Conservation (phyloP, 83 land plant species). For the Diphasiastrum complanatum region DNA sequence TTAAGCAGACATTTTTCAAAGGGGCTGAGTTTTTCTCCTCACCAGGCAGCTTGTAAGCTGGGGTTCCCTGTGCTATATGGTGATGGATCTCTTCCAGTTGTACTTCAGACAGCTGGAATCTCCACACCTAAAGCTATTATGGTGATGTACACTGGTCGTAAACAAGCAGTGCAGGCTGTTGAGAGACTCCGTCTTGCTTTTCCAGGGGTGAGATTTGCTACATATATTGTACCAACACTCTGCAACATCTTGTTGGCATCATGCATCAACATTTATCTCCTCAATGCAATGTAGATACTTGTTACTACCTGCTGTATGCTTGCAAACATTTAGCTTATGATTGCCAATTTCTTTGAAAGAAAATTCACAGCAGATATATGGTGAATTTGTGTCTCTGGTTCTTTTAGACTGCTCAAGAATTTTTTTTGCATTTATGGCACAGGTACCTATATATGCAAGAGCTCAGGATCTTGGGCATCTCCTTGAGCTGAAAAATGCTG, state of each 20-base stretch:
- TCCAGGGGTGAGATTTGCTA: constrained; percentile 67
- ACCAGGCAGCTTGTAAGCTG: constrained; percentile 66
- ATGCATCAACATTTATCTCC: no score
- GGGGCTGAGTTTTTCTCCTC: background rate
- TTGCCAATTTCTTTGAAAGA: background rate
- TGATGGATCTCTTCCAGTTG: constrained; percentile 88
- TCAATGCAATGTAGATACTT: no score
- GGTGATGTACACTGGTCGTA: constrained; percentile 76
- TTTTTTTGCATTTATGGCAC: background rate
- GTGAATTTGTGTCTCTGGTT: no score
- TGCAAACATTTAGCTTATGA: no score
- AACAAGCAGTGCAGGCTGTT: constrained; percentile 65
- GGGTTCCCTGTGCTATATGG: constrained; percentile 95
- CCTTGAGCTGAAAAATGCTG: constrained; percentile 78
- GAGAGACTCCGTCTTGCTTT: constrained; percentile 78
- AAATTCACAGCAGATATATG: background rate
- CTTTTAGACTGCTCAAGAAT: background rate
- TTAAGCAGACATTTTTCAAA: background rate
- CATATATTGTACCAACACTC: no score
- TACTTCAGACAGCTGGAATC: constrained; percentile 89
- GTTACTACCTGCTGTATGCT: no score
- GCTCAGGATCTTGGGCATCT: constrained; percentile 85
- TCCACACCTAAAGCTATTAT: constrained; percentile 83
- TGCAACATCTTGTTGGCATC: no score
- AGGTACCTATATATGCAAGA: constrained; percentile 89